Percentiles rank a stretch among this genome's conserved stretches.
Conservation (phyloP, 2,329 filamentous ascomycete species). For the Aspergillus ibericus region DNA sequence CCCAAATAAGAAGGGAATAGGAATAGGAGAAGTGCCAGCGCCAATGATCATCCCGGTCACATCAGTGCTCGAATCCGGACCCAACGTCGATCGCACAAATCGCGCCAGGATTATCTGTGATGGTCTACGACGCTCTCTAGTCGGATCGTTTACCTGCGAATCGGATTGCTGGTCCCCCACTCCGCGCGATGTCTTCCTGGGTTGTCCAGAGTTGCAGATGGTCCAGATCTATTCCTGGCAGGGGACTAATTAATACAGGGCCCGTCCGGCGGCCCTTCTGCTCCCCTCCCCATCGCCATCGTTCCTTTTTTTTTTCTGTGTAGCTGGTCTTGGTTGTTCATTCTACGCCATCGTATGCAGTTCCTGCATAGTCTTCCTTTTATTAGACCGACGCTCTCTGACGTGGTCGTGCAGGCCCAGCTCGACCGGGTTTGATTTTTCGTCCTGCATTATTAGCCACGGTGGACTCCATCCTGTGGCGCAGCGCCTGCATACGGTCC, state of each 20-base stretch:
- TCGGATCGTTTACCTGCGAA: slow-evolving; percentile 22
- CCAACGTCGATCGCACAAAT: slow-evolving; percentile 27
- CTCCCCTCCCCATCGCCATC: slow-evolving; percentile 7
- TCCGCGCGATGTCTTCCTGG: slow-evolving; percentile 10
- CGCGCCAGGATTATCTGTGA: slow-evolving; percentile 23
- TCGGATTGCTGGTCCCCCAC: slow-evolving; percentile 17
- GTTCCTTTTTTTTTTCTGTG: slow-evolving; percentile 10
- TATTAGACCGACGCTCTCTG: slow-evolving; percentile 24
- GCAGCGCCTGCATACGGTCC: slow-evolving; percentile 35
- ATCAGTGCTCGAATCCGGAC: slow-evolving; percentile 19
- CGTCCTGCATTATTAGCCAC: slow-evolving; percentile 23
- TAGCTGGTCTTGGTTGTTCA: slow-evolving; percentile 8
- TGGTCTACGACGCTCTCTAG: slow-evolving; percentile 13
- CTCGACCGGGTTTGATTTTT: slow-evolving; percentile 15
- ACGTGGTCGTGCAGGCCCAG: slow-evolving; percentile 34
- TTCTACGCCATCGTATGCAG: slow-evolving; percentile 16
- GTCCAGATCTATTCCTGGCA: slow-evolving; percentile 21
- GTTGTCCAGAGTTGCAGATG: slow-evolving; percentile 13
- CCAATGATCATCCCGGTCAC: slow-evolving; percentile 30
- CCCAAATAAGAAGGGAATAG: neutral
- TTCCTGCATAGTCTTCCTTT: slow-evolving; percentile 9
- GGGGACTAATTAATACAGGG: slow-evolving; percentile 5
- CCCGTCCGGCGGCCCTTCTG: neutral
- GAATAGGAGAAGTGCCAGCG: slow-evolving; percentile 7
- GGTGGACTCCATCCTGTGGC: slow-evolving; percentile 35